Conservation (phyloP, 23 red algal species). For the Agarophyton chilense region DNA sequence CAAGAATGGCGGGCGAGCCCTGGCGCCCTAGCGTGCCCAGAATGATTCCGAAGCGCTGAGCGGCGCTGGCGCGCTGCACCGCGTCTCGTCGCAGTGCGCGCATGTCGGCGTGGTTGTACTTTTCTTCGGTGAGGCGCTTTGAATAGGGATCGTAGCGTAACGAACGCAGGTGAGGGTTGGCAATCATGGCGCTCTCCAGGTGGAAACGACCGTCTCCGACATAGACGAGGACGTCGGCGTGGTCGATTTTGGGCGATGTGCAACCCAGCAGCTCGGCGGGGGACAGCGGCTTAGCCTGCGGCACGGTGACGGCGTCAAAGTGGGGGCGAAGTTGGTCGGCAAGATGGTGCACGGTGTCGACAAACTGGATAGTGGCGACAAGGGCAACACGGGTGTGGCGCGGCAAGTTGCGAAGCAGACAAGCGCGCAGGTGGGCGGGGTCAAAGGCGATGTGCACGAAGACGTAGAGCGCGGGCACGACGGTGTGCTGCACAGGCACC, state of each 20-base stretch:
- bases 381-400: slow-evolving; percentile 58
- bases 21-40: slow-evolving; percentile 96
- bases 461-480: slow-evolving; percentile 86
- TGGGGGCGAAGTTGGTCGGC: slow-evolving; percentile 18
- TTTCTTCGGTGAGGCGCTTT: slow-evolving; percentile 84
- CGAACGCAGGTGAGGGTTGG: slow-evolving; percentile 77
- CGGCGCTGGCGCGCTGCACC: slow-evolving; percentile 36
- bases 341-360: slow-evolving; percentile 61
- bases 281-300: slow-evolving; percentile 90
- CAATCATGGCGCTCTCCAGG: slow-evolving; percentile 96
- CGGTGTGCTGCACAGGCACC: slow-evolving; percentile 74
- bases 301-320: slow-evolving; percentile 47
- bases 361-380: slow-evolving; percentile 95
- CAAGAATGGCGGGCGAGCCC: slow-evolving; percentile 82
- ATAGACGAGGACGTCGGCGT: slow-evolving; percentile 77
- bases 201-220: slow-evolving; percentile 98
- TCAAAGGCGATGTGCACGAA: slow-evolving; percentile 94
- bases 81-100: slow-evolving; percentile 56
- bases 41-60: slow-evolving; percentile 79
- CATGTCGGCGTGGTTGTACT: slow-evolving; percentile 85
- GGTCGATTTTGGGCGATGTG: slow-evolving; percentile 77
- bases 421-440: slow-evolving; percentile 61
- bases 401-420: slow-evolving; percentile 67
- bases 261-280: slow-evolving; percentile 98
- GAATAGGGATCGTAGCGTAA: slow-evolving; percentile 97